Base-by-base conservation (phyloP, 257 asterid genomes). In the Solanum arcanum region DNA sequence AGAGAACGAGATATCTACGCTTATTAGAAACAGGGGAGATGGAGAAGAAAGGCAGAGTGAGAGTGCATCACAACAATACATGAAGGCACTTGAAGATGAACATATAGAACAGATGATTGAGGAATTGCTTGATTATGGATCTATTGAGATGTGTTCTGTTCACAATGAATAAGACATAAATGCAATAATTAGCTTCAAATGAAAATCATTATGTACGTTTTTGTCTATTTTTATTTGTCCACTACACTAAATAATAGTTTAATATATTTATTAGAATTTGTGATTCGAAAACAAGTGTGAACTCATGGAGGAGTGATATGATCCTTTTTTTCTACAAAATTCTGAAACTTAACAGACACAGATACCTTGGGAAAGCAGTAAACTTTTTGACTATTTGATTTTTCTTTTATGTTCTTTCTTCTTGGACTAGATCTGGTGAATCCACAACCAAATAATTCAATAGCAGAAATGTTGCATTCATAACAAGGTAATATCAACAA, bases 51-150 rank as follows among this genome's bases (percentile, higher is more conserved):
- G 75, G 1, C 86, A 89, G 46, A 44, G 73, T 70, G 33, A 84
- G 83, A n/a, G 90, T 70, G 77, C n/a, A 16, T 31, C 41, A 5
- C 90, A 92, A 59, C 66, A 90, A 52, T 86, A 91, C 86, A 90
- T 23, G 14, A 60, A 88, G 92, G 83, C 91, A 27, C 90, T 92
- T 10, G 95, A 93, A 86, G 98, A 94, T 86, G 94, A 92, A 87
- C 93, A 93, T 29, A 93, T 93, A 60, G 94, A 93, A 81, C 95
- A 94, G 91, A 94, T 94, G 98, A 94, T 94, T 39, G 88, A 93
- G 80, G 98, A 94, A 83, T 92, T 94, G 88, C 91, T 92, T 27
- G 93, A 93, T 88, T 90, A 91, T 87, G 96, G 93, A 62, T 90
- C 94, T 20, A 39, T 93, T 88, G 98, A 94, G 88, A 91, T 92